phyloP scores from a whole-genome alignment of 2,329 filamentous ascomycete genomes.

The Trichophaea hybrida region DNA sequence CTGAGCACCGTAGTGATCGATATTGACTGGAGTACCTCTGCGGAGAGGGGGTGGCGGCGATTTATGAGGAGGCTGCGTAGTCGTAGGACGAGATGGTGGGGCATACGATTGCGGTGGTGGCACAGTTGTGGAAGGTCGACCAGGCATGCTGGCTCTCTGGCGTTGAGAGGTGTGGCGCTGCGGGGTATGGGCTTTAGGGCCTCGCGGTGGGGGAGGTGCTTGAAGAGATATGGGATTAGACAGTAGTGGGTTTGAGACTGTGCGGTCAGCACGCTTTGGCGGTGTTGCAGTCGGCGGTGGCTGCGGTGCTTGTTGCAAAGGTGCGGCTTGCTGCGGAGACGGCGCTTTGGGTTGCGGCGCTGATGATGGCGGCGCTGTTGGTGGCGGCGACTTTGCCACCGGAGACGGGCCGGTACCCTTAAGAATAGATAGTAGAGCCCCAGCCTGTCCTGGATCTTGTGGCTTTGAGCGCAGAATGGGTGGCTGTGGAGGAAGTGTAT shows the following conservation, averaged over 20 bases:
- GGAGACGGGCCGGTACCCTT: constrained; percentile 11
- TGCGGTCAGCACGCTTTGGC: background rate
- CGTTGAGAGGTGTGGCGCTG: background rate
- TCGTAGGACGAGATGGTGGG: background rate
- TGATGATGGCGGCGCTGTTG: background rate
- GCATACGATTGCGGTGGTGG: background rate
- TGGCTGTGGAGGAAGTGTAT: constrained; percentile 18
- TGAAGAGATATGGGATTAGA: background rate
- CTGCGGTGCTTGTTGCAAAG: background rate
- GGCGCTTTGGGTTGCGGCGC: background rate
- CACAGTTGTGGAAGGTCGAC: constrained; percentile 10
- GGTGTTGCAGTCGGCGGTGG: background rate
- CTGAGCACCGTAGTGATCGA: constrained; percentile 9
- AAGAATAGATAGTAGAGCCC: constrained; percentile 24
- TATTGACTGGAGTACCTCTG: constrained; percentile 2
- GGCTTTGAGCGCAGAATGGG: constrained; percentile 12
- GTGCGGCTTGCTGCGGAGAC: background rate
- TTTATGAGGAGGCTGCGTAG: constrained; percentile 1
- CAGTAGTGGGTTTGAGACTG: constrained; percentile 3
- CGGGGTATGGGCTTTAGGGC: constrained; percentile 4
- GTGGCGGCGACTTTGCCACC: background rate
- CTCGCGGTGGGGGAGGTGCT: constrained; percentile 4
- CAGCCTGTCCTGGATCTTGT: constrained; percentile 21
- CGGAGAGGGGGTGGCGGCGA: constrained; percentile 3
- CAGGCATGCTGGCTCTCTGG: constrained; percentile 1